phyloP scores from a whole-genome alignment of 441 rosid species.

The Pelargonium australe region DNA sequence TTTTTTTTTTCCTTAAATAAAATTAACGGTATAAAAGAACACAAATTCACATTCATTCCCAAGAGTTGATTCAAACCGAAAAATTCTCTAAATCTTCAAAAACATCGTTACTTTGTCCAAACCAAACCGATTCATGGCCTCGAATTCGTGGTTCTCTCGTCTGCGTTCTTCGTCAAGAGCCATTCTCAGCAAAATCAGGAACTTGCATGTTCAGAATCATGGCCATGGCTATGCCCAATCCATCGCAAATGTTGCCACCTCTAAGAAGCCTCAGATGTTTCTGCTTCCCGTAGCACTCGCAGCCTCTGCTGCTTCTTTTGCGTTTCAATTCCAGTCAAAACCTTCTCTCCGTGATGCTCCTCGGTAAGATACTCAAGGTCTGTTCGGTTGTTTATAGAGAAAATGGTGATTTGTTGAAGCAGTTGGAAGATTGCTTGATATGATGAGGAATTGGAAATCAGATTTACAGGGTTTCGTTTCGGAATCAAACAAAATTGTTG shows the following conservation, averaged over 20 bases:
- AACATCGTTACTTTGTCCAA: too few species aligned
- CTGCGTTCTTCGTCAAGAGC: slow-evolving; percentile 44
- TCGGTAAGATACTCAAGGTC: slow-evolving; percentile 21
- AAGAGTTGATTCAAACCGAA: not conserved
- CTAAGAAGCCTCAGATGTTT: slow-evolving; percentile 18
- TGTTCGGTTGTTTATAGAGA: not conserved
- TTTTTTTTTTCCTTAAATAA: too few species aligned
- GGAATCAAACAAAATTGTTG: not conserved
- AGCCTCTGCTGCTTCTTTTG: slow-evolving; percentile 48
- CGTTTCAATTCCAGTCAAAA: slow-evolving; percentile 32
- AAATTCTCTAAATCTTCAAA: not conserved
- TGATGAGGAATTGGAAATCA: not conserved
- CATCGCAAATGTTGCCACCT: slow-evolving; percentile 13
- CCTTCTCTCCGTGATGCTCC: slow-evolving; percentile 54
- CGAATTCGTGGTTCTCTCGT: slow-evolving; percentile 40
- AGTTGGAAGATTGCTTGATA: not conserved
- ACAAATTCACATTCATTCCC: too few species aligned
- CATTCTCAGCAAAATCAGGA: slow-evolving; percentile 24
- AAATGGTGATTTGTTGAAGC: not conserved
- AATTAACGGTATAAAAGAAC: too few species aligned
- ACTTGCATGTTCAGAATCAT: slow-evolving; percentile 21
- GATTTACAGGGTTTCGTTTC: not conserved
- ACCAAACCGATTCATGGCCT: slow-evolving; percentile 35
- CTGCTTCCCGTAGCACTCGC: slow-evolving; percentile 49
- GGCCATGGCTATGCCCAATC: slow-evolving; percentile 13